phyloP scores from a whole-genome alignment of 345 rosid genomes.

The Euclidium syriacum region DNA sequence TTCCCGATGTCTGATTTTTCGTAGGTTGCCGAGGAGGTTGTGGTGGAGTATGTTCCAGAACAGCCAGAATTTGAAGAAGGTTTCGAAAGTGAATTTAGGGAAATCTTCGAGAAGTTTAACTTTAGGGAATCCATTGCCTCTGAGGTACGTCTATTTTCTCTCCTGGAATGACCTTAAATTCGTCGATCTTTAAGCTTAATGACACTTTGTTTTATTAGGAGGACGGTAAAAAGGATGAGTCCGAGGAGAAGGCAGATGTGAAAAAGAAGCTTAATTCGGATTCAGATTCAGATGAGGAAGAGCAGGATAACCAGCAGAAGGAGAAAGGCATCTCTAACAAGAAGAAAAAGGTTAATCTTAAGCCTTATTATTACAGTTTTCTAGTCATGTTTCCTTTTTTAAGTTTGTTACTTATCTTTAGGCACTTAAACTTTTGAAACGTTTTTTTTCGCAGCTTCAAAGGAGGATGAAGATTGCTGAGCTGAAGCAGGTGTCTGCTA shows the following conservation, averaged over 20 bases:
- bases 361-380: constrained; percentile 18
- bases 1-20: not conserved
- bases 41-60: constrained; percentile 70
- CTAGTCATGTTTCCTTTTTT: constrained; percentile 13
- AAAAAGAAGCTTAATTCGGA: constrained; percentile 73
- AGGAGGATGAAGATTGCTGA: constrained; percentile 93
- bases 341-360: constrained; percentile 56
- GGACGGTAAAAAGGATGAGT: constrained; percentile 50
- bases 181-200: not conserved
- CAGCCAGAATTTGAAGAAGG: constrained; percentile 67
- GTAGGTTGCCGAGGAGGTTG: constrained; percentile 52
- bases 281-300: constrained; percentile 80
- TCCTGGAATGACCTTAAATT: too few species aligned
- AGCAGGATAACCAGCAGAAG: constrained; percentile 58
- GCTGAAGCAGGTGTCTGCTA: constrained; percentile 83
- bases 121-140: constrained; percentile 37
- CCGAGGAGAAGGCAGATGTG: constrained; percentile 49
- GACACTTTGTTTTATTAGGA: constrained; percentile 44
- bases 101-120: constrained; percentile 64
- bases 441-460: constrained; percentile 63
- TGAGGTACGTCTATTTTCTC: constrained; percentile 37
- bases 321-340: constrained; percentile 84
- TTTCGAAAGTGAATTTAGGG: constrained; percentile 61
- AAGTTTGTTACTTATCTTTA: not conserved
- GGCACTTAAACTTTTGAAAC: not conserved